Percentiles rank a stretch among this genome's conserved stretches.
Conservation (phyloP, 2,329 filamentous ascomycete genomes). For the Cercospora canescens region DNA sequence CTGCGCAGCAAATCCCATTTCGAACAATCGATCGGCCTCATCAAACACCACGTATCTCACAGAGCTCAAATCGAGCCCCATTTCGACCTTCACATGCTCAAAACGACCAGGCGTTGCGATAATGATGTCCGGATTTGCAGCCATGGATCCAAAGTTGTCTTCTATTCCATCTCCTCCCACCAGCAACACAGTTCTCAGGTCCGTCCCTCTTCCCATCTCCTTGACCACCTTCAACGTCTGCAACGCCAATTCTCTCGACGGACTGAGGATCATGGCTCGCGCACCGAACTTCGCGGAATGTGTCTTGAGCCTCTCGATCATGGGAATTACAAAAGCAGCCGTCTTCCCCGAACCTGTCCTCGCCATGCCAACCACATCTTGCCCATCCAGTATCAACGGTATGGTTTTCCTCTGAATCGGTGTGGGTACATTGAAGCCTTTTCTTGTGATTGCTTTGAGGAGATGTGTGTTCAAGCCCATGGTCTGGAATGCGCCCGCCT, state of each 20-base stretch:
- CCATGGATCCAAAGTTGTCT: constrained; percentile 91
- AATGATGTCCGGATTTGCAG: constrained; percentile 92
- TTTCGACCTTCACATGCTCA: constrained; percentile 94
- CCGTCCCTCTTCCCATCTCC: constrained; percentile 85
- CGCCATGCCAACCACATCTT: constrained; percentile 99
- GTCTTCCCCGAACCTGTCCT: constrained; percentile 99
- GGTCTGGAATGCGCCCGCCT: constrained; percentile 92
- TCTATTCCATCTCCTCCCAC: constrained; percentile 95
- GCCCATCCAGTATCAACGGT: constrained; percentile 81
- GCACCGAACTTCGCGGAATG: constrained; percentile 87
- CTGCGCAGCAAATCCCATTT: constrained; percentile 97
- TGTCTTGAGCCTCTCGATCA: constrained; percentile 89
- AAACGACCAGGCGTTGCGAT: constrained; percentile 97
- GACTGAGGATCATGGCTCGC: constrained; percentile 83
- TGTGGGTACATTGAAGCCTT: constrained; percentile 94
- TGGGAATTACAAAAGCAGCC: constrained; percentile 94
- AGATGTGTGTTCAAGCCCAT: constrained; percentile 86
- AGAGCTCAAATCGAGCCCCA: constrained; percentile 86
- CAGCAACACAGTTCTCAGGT: constrained; percentile 83
- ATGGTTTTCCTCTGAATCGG: constrained; percentile 98
- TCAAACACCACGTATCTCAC: constrained; percentile 96
- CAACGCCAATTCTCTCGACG: constrained; percentile 88
- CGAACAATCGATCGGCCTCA: constrained; percentile 93
- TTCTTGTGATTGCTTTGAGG: constrained; percentile 86
- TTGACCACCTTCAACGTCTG: constrained; percentile 97